Evolutionary conservation across 208 protist genomes (phyloP).

Genomic region (Trypanosoma rangeli): DNA sequence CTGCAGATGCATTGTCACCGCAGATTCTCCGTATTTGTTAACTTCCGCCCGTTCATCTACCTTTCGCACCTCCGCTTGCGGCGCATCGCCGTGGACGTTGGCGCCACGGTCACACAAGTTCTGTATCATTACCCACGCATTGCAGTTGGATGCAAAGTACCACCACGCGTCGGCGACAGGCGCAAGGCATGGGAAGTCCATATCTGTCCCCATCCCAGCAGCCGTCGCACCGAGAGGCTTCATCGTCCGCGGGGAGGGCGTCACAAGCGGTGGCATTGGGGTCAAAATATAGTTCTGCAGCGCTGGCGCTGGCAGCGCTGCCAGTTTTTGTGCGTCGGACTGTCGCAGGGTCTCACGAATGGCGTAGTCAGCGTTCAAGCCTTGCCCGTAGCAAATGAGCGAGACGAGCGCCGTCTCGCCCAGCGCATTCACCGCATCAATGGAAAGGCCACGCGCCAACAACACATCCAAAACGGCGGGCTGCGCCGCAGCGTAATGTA

Average conservation of each 20-base stretch:
- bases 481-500: conserved; percentile 82
- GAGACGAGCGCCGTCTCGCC: conserved; percentile 71
- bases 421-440: conserved; percentile 66
- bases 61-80: not conserved
- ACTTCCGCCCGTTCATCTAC: not conserved
- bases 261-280: conserved; percentile 29
- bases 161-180: conserved; percentile 27
- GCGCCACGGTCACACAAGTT: conserved; percentile 27
- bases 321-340: conserved; percentile 34
- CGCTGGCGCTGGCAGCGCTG: conserved; percentile 36
- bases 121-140: conserved; percentile 30
- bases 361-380: conserved; percentile 53
- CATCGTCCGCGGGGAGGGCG: not conserved
- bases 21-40: conserved; percentile 3
- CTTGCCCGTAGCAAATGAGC: conserved; percentile 74
- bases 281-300: conserved; percentile 81
- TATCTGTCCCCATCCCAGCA: conserved; percentile 2
- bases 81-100: conserved; percentile 19
- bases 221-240: not conserved
- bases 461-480: conserved; percentile 33
- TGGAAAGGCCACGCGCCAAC: conserved; percentile 49
- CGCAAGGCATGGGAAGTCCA: conserved; percentile 11
- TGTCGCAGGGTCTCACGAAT: conserved; percentile 32
- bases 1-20: not conserved
- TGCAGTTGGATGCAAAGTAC: conserved; percentile 24